Percentiles rank a stretch among this genome's conserved stretches.
Conservation (phyloP, 208 protist genomes). For the Wallacemonas sp. region DNA sequence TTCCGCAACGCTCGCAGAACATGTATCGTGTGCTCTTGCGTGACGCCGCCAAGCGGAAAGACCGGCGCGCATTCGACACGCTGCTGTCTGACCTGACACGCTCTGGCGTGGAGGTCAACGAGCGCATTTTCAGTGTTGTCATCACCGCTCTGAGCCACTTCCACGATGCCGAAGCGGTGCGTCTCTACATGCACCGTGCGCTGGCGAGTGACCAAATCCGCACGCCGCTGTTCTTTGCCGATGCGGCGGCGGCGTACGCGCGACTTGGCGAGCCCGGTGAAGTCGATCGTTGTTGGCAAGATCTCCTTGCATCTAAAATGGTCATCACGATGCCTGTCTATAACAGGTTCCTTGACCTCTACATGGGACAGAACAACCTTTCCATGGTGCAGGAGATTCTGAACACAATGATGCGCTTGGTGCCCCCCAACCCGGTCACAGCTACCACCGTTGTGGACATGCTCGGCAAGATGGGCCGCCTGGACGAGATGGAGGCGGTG, state of each 20-base stretch:
- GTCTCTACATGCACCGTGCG: slow-evolving; percentile 59
- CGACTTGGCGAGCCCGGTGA: slow-evolving; percentile 50
- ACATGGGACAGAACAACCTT: slow-evolving; percentile 84
- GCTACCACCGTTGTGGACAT: slow-evolving; percentile 92
- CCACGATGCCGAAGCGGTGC: slow-evolving; percentile 66
- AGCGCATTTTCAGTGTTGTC: slow-evolving; percentile 79
- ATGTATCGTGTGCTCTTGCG: slow-evolving; percentile 81
- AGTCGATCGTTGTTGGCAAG: slow-evolving; percentile 80
- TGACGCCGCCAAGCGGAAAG: slow-evolving; percentile 58
- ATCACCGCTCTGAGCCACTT: slow-evolving; percentile 65
- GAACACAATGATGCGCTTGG: slow-evolving; percentile 89
- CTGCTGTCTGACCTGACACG: slow-evolving; percentile 54
- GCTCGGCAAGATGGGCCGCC: slow-evolving; percentile 90
- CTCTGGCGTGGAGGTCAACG: slow-evolving; percentile 54
- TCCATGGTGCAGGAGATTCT: slow-evolving; percentile 86
- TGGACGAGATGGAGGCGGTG: slow-evolving; percentile 87
- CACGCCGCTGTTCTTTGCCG: slow-evolving; percentile 79
- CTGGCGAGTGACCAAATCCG: slow-evolving; percentile 41
- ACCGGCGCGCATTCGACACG: slow-evolving; percentile 49
- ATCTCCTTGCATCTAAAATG: slow-evolving; percentile 71
- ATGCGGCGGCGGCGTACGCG: slow-evolving; percentile 70
- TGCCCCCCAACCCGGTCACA: slow-evolving; percentile 88
- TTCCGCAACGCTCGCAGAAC: slow-evolving; percentile 66
- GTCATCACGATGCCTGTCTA: slow-evolving; percentile 86
- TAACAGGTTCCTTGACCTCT: slow-evolving; percentile 90